Evolutionary conservation across 2,329 filamentous ascomycete species (phyloP).

Genomic region (Hypomyces perniciosus): DNA sequence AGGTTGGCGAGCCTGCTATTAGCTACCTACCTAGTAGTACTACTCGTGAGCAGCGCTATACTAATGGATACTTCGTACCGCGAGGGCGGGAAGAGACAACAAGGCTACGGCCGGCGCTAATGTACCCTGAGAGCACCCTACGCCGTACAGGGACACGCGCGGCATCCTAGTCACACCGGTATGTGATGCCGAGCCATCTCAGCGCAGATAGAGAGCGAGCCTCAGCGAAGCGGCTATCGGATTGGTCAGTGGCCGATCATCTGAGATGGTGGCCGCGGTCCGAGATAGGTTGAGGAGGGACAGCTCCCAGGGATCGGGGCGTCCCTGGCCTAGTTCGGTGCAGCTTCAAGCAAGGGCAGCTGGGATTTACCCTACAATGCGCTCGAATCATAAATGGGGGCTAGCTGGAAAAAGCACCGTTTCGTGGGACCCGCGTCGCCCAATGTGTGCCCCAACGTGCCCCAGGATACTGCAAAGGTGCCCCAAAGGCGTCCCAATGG

Average conservation of each 20-base stretch:
- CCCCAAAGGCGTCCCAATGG: background rate
- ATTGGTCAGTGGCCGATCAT: slow-evolving; percentile 10
- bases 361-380: background rate
- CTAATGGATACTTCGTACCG: background rate
- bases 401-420: no score
- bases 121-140: slow-evolving; percentile 3
- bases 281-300: background rate
- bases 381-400: no score
- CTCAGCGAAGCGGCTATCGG: background rate
- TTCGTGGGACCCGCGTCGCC: no score
- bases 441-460: no score
- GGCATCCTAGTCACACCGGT: slow-evolving; percentile 11
- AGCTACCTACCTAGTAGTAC: no score
- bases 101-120: slow-evolving; percentile 21
- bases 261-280: slow-evolving; percentile 1
- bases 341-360: background rate
- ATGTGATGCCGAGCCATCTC: slow-evolving; percentile 7
- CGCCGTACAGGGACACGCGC: background rate
- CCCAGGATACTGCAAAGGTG: background rate
- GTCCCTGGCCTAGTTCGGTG: background rate
- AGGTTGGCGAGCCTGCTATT: no score
- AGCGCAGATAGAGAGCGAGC: background rate
- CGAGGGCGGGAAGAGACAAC: slow-evolving; percentile 20
- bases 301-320: background rate
- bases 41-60: no score